Conservation (phyloP, 768 basidiomycete genomes). For the Hysterangium stoloniferum region DNA sequence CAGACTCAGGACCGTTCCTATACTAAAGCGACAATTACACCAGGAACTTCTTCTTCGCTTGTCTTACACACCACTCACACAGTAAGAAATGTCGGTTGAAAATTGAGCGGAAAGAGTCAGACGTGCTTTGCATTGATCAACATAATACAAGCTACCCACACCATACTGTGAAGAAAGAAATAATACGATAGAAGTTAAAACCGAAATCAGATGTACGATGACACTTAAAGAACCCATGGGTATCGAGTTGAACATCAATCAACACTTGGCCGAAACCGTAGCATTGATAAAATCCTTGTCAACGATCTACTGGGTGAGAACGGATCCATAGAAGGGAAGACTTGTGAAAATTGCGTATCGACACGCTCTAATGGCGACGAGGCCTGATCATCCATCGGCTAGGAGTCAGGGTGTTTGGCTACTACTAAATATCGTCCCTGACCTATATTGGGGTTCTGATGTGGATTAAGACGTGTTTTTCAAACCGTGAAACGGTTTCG, state of each 20-base stretch:
- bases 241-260: background rate
- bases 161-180: slow-evolving; percentile 55
- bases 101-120: slow-evolving; percentile 32
- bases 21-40: slow-evolving; percentile 25
- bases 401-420: too few species aligned
- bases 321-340: background rate
- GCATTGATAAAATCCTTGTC: background rate
- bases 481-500: too few species aligned
- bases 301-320: background rate
- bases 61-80: slow-evolving; percentile 37
- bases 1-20: slow-evolving; percentile 66
- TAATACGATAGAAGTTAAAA: slow-evolving; percentile 60
- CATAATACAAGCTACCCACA: slow-evolving; percentile 53
- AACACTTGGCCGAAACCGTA: background rate
- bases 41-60: background rate
- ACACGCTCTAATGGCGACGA: background rate
- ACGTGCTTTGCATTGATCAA: slow-evolving; percentile 39
- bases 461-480: too few species aligned
- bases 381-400: too few species aligned
- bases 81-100: slow-evolving; percentile 54
- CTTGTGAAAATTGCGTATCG: background rate
- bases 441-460: too few species aligned
- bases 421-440: too few species aligned
- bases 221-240: background rate
- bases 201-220: slow-evolving; percentile 1